Evolutionary conservation across 2,329 filamentous ascomycete species (phyloP).

Genomic region (Xylaria sp.): DNA sequence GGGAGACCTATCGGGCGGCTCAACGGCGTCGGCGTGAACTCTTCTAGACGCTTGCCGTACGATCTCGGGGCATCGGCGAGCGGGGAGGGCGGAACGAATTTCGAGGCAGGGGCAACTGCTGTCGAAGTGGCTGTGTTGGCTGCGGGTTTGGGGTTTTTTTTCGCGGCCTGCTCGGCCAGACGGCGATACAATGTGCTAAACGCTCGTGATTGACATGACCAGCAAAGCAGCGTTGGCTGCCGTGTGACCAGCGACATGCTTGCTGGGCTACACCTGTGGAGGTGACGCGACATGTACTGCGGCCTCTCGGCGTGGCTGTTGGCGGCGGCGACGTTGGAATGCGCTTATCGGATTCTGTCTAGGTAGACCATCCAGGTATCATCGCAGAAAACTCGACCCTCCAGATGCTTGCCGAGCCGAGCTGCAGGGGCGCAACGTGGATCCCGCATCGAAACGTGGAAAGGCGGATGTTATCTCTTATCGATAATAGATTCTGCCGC

Average conservation of each 20-base stretch:
- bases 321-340: slow-evolving; percentile 1
- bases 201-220: slow-evolving; percentile 62
- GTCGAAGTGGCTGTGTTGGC: slow-evolving; percentile 34
- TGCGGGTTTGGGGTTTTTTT: slow-evolving; percentile 32
- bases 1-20: slow-evolving; percentile 84
- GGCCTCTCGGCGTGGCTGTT: not conserved
- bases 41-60: slow-evolving; percentile 65
- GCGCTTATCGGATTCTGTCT: slow-evolving; percentile 18
- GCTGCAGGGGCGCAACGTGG: slow-evolving; percentile 40
- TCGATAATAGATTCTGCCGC: slow-evolving; percentile 27
- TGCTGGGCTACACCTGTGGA: not conserved
- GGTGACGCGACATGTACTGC: not conserved
- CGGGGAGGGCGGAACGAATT: slow-evolving; percentile 52
- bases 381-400: slow-evolving; percentile 15
- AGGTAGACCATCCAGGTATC: not conserved
- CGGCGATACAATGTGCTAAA: slow-evolving; percentile 58
- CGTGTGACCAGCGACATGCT: slow-evolving; percentile 40
- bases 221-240: slow-evolving; percentile 55
- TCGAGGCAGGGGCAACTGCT: slow-evolving; percentile 19
- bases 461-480: slow-evolving; percentile 16
- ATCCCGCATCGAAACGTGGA: slow-evolving; percentile 16
- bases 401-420: slow-evolving; percentile 25
- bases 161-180: slow-evolving; percentile 46
- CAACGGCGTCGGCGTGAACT: slow-evolving; percentile 69
- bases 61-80: slow-evolving; percentile 68